phyloP scores from a whole-genome alignment of 768 basidiomycete species.

The Sistotremastrum suecicum region DNA sequence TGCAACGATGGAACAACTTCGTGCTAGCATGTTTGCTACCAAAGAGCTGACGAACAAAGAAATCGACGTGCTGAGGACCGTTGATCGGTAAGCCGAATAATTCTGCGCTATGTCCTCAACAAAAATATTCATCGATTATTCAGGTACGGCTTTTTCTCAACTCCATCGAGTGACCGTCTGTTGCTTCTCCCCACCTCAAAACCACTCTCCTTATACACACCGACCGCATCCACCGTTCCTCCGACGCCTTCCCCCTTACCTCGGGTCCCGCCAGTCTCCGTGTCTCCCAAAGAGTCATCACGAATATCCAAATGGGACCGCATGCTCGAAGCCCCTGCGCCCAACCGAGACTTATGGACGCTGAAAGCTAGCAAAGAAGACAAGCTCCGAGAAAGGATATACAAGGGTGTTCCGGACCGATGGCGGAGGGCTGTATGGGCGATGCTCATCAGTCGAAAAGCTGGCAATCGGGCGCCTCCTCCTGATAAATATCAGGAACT shows the following conservation, averaged over 20 bases:
- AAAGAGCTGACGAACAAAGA: slow-evolving; percentile 63
- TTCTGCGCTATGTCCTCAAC: background rate
- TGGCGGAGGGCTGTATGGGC: slow-evolving; percentile 94
- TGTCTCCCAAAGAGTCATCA: slow-evolving; percentile 42
- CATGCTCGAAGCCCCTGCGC: slow-evolving; percentile 60
- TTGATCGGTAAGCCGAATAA: slow-evolving; percentile 64
- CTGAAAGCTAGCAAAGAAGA: slow-evolving; percentile 48
- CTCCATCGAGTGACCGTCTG: slow-evolving; percentile 73
- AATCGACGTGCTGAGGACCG: slow-evolving; percentile 48
- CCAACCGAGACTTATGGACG: slow-evolving; percentile 63
- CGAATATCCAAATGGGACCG: slow-evolving; percentile 90
- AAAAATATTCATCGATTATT: too few relatives aligned
- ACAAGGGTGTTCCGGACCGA: slow-evolving; percentile 93
- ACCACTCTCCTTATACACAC: slow-evolving; percentile 31
- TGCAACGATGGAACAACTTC: slow-evolving; percentile 40
- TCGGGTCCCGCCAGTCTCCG: slow-evolving; percentile 30
- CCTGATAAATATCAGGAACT: slow-evolving; percentile 41
- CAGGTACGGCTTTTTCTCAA: slow-evolving; percentile 80
- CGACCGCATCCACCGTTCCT: slow-evolving; percentile 24
- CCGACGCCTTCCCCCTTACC: slow-evolving; percentile 32
- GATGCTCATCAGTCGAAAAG: slow-evolving; percentile 44
- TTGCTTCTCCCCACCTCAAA: slow-evolving; percentile 53
- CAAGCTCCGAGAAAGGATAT: slow-evolving; percentile 64
- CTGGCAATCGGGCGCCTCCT: slow-evolving; percentile 24
- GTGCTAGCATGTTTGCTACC: slow-evolving; percentile 26